Evolutionary conservation across 768 basidiomycete genomes (phyloP), one percentile per base, ranked within the genome.

Genomic region (Tylopilus vinaceipallidus): DNA sequence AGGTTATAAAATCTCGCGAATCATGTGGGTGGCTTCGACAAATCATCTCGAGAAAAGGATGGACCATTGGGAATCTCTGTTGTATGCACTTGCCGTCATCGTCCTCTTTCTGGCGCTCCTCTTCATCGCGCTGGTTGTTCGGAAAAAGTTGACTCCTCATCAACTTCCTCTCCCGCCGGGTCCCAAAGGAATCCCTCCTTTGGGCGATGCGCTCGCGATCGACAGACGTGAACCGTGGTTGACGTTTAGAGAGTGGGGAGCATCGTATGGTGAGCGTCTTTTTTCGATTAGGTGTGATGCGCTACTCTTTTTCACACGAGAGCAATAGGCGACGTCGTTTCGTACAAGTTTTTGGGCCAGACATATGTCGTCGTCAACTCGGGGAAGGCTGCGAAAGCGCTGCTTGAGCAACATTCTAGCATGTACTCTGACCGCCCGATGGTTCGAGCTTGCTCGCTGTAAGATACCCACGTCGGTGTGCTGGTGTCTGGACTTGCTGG

Each of bases 201-300:
- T 68, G 32, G 68, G 68, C 11, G 63, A 51, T 26, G 51, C 57
- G 22, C 49, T 61, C 38, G 53, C 62, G 35, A 54, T 69, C 20
- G 62, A 64, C 23, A 54, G 51, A 17, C 30, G 33, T 9, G 52
- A 55, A 14, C 66, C 67, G 11, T 71, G 69, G 70, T 17, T 69
- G 41, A 64, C 66, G 0, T 72, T 63, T 26, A 27, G 38, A 20
- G 58, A 65, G 22, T 72, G 71, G 71, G 58, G 58, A 30, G 52
- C 58, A 40, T 17, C 33, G 20, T 68, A 69, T 27, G 70, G 70
- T 71, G 38, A 6, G 66, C 53, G 33, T 37, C 33, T 7, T 20
- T n/a, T n/a, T 40, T n/a, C 17, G 27, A 14, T 4, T 13, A 9
- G 9, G n/a, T 39, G 26, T 30, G 32, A 4, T 9, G 14, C 4